These are phyloP conservation scores for Neurospora cerealis DNA, from an alignment of 495 filamentous ascomycete genomes.

Conservation along the genomic window DNA sequence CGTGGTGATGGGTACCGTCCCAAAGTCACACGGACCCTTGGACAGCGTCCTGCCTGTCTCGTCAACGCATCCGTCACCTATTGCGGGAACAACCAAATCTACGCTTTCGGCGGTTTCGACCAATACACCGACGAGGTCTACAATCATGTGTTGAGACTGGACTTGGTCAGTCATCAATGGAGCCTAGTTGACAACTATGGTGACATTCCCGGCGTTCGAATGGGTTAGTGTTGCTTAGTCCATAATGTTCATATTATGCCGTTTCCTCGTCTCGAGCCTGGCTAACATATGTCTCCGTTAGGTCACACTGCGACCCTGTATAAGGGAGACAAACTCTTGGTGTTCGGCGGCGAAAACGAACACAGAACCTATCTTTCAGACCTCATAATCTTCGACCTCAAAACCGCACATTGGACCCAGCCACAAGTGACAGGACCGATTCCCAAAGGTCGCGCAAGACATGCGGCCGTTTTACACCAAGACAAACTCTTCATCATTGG, in stretches of 20 bases:
- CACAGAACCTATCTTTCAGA: constrained; percentile 92
- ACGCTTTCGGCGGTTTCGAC: constrained; percentile 98
- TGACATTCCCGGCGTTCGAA: constrained; percentile 93
- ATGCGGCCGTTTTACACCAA: constrained; percentile 89
- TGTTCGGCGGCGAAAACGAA: constrained; percentile 97
- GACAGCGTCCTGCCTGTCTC: constrained; percentile 84
- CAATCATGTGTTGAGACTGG: constrained; percentile 87
- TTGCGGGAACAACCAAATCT: constrained; percentile 90
- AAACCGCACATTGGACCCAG: constrained; percentile 87
- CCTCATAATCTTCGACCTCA: constrained; percentile 89
- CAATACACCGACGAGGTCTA: constrained; percentile 99
- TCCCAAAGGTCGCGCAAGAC: constrained; percentile 80
- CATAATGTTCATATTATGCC: neutral
- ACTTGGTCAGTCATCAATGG: constrained; percentile 82
- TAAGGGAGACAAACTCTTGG: constrained; percentile 84
- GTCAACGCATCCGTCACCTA: constrained; percentile 98
- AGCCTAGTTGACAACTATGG: constrained; percentile 96
- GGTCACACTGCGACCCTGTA: constrained; percentile 94
- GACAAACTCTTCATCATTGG: constrained; percentile 94
- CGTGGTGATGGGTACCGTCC: constrained; percentile 66
- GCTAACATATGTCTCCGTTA: constrained; percentile 22
- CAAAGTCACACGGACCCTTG: constrained; percentile 67
- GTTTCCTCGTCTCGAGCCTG: neutral
- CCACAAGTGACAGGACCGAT: constrained; percentile 73
- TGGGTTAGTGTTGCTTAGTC: constrained; percentile 54